These are phyloP conservation scores for Macrolepiota albuminosa DNA, from an alignment of 768 basidiomycete species.

Conservation along the genomic window DNA sequence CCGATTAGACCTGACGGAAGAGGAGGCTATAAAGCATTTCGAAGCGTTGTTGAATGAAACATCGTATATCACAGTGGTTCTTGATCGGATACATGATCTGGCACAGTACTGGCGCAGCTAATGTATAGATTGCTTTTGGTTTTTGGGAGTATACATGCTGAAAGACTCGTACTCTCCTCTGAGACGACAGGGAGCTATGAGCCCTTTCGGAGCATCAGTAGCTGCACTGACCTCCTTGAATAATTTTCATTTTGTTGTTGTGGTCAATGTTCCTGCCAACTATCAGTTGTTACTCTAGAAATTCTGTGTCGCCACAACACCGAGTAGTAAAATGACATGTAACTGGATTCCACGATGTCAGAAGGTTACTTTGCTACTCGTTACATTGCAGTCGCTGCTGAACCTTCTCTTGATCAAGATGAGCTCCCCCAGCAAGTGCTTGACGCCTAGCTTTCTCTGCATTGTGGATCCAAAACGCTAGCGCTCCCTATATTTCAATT, in stretches of 20 bases:
- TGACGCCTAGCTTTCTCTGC: background rate
- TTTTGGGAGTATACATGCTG: background rate
- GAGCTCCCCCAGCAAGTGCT: background rate
- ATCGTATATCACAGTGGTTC: conserved; percentile 86
- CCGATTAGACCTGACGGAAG: conserved; percentile 88
- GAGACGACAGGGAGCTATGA: no score
- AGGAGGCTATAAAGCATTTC: conserved; percentile 97
- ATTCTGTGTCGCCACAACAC: no score
- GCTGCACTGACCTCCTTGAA: no score
- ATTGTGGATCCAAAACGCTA: background rate
- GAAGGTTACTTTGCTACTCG: no score
- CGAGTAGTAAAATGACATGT: no score
- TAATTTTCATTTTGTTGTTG: no score
- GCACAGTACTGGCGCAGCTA: conserved; percentile 87
- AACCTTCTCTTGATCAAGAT: background rate
- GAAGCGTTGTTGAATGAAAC: conserved; percentile 92
- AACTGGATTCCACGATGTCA: background rate
- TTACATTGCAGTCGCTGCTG: background rate
- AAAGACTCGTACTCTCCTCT: no score
- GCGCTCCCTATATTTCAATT: no score
- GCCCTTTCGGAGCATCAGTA: no score
- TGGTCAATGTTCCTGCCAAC: no score
- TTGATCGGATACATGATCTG: conserved; percentile 91
- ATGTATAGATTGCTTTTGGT: background rate
- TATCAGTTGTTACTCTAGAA: no score